These are phyloP conservation scores for Yamadazyma sp. DNA, from an alignment of 1,139 yeast species.

Conservation along the genomic window DNA sequence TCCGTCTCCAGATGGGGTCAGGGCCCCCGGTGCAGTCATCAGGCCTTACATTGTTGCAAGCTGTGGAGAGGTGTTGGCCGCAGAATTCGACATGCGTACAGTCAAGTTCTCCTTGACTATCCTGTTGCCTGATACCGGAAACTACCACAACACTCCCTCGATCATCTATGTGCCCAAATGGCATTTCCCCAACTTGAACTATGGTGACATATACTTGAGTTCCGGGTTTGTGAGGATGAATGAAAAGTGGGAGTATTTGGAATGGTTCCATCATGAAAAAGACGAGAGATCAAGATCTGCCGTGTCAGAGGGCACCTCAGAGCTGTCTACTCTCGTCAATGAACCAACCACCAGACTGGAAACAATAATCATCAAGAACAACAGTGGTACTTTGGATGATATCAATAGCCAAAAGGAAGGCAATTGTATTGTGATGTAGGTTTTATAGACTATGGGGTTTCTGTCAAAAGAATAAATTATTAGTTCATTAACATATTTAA, in stretches of 20 bases:
- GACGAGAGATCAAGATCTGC: slow-evolving; percentile 1
- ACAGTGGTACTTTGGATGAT: slow-evolving; percentile 38
- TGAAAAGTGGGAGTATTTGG: slow-evolving; percentile 52
- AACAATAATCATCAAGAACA: slow-evolving; percentile 39
- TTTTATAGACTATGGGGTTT: not conserved
- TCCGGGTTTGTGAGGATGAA: slow-evolving; percentile 59
- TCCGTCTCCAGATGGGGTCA: slow-evolving; percentile 57
- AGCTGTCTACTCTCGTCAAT: slow-evolving; percentile 13
- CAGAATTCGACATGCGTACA: slow-evolving; percentile 55
- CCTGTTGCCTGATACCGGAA: slow-evolving; percentile 18
- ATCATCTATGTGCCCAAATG: slow-evolving; percentile 66
- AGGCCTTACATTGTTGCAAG: slow-evolving; percentile 71
- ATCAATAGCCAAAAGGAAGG: slow-evolving; percentile 16
- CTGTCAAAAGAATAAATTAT: not conserved
- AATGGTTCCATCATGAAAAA: slow-evolving; percentile 62
- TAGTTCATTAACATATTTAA: slow-evolving; percentile 12
- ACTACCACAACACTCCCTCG: slow-evolving; percentile 39
- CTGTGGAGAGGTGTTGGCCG: slow-evolving; percentile 49
- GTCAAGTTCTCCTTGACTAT: slow-evolving; percentile 51
- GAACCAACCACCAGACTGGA: slow-evolving; percentile 19
- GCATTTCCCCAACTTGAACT: slow-evolving; percentile 57
- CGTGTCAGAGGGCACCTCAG: slow-evolving; percentile 10
- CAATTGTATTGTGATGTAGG: slow-evolving; percentile 9
- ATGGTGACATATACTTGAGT: slow-evolving; percentile 45
- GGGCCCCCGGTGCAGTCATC: slow-evolving; percentile 69